Evolutionary conservation across 495 filamentous ascomycete genomes (phyloP), one percentile per base, ranked within the genome.

Genomic region (Hyaloscypha hepaticicola): DNA sequence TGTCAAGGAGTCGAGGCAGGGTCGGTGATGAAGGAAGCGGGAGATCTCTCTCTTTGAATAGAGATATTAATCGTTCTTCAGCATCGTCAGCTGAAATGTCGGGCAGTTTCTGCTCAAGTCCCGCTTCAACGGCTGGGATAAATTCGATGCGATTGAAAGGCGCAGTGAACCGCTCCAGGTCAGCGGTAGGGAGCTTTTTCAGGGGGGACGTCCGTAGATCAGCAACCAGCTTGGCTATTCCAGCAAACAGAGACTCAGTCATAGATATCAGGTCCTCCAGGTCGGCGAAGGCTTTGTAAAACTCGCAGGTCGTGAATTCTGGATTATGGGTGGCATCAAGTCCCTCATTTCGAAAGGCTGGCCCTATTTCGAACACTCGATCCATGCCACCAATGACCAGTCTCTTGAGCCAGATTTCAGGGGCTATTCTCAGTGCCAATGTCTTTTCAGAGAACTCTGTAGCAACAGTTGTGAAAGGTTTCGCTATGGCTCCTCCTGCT

Each of bases 241-340:
- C 83, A 24, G 74, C 78, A 52, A 95, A 77, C 19, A 96, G 74
- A 2, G 77, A 73, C 71, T 94, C 90, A 34, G 91, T 96, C 69
- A 85, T 85, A 25, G 74, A 64, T 68, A 96, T 92, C 27, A 99
- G 78, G 34, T 92, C 87, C 41, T 87, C 80, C 0, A 97, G 81
- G 65, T 87, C 89, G 58, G 90, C 87, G 69, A 92, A 97, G 14
- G 91, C 86, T 58, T 88, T 84, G 75, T 99, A 99, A 81, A 97
- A 97, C 77, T 99, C 95, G 80, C 93, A 97, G 34, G 89, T 97
- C 26, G 90, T 93, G 77, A 97, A 99, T 74, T 99, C 95, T 6
- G 95, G 93, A 71, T 98, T 98, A 76, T 97, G 95, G 0, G 90
- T 96, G 26, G 87, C 84, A 76, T 99, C 95, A 45, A 97, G 73